These are phyloP conservation scores for Dryas integrifolia DNA, from an alignment of 331 rosid genomes.

Conservation along the genomic window DNA sequence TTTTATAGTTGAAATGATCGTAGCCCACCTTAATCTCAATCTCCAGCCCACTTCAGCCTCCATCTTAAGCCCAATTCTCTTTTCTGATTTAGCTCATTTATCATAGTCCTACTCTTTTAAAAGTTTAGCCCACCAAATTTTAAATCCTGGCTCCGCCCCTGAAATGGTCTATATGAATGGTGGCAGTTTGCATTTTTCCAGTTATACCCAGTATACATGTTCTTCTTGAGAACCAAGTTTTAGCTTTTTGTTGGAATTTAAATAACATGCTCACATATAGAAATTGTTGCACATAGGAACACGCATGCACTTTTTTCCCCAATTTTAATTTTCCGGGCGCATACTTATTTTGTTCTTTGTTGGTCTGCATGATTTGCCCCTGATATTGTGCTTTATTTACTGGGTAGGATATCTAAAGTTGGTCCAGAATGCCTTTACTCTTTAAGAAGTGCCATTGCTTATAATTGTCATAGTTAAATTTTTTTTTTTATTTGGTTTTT, in stretches of 20 bases:
- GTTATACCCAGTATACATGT: neutral
- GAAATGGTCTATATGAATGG: neutral
- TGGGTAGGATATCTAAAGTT: neutral
- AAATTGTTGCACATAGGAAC: constrained; percentile 3
- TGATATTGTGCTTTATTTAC: neutral
- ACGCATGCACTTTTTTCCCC: too few relatives aligned
- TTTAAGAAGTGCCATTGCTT: constrained; percentile 14
- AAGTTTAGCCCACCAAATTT: too few relatives aligned
- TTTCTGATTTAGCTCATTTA: too few relatives aligned
- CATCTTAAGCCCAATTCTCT: too few relatives aligned
- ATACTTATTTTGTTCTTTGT: neutral
- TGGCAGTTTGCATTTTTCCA: neutral
- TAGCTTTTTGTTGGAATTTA: neutral
- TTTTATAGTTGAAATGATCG: too few relatives aligned
- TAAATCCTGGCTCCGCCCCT: too few relatives aligned
- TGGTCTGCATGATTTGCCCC: neutral
- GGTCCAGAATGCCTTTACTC: constrained; percentile 1
- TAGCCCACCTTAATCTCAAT: too few relatives aligned
- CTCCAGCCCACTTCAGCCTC: too few relatives aligned
- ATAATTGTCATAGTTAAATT: constrained; percentile 16
- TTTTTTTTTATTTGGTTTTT: constrained; percentile 28
- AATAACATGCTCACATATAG: neutral
- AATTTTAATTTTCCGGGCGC: neutral
- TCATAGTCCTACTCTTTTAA: too few relatives aligned
- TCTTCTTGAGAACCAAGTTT: neutral